Evolutionary conservation across 148 eudicot genomes (phyloP).

Genomic region (Limonium bicolor): DNA sequence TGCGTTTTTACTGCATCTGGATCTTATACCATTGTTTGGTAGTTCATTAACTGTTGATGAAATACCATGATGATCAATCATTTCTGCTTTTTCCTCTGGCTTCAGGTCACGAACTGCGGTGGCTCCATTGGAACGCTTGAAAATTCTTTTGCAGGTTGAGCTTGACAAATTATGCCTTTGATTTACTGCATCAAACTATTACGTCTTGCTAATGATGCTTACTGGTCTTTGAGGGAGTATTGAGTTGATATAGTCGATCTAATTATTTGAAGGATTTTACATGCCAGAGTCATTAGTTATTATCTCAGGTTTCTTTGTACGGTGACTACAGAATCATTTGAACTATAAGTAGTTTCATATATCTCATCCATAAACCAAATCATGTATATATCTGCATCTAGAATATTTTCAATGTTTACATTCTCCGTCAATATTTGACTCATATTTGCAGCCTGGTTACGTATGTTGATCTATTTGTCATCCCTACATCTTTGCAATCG

Average conservation of each 20-base stretch:
- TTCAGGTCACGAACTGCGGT: constrained; percentile 87
- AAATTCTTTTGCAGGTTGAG: constrained; percentile 75
- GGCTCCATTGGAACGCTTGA: constrained; percentile 76
- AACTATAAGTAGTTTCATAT: too few species aligned
- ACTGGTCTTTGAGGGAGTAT: background rate
- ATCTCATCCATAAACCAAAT: too few species aligned
- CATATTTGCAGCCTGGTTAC: too few species aligned
- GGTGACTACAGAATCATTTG: background rate
- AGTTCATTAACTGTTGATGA: too few species aligned
- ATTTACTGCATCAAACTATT: background rate
- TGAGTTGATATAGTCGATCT: background rate
- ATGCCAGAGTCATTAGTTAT: background rate
- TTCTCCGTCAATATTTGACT: too few species aligned
- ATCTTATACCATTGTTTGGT: too few species aligned
- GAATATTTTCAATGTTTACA: too few species aligned
- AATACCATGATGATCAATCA: background rate
- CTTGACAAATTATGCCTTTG: background rate
- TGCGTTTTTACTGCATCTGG: too few species aligned
- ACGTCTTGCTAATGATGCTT: background rate
- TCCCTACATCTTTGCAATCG: too few species aligned
- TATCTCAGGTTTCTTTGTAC: too few species aligned
- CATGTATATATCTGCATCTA: too few species aligned
- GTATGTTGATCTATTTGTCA: too few species aligned
- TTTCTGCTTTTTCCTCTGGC: background rate
- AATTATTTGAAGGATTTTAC: background rate